Conservation (phyloP, 2,329 filamentous ascomycete species). For the Magnaporthiopsis poae region DNA sequence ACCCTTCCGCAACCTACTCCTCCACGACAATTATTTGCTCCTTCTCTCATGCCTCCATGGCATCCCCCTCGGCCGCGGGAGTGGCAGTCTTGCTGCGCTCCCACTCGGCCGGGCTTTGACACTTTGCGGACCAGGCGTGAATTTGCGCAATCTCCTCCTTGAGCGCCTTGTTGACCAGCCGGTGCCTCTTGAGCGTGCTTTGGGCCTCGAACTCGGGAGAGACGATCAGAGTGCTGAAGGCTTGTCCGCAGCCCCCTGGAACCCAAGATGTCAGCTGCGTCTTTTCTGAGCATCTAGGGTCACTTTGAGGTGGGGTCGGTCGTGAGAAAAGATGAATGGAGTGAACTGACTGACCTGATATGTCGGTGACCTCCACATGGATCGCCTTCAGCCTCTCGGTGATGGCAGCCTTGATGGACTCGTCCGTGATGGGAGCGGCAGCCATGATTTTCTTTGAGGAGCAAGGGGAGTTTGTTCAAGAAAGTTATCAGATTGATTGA, state of each 20-base stretch:
- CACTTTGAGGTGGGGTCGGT: constrained; percentile 27
- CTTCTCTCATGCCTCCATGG: constrained; percentile 33
- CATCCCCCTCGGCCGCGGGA: constrained; percentile 23
- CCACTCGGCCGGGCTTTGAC: constrained; percentile 85
- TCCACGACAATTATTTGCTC: constrained; percentile 32
- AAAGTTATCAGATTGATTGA: constrained; percentile 14
- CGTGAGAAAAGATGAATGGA: background rate
- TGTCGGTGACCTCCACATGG: constrained; percentile 80
- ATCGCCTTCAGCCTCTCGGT: constrained; percentile 59
- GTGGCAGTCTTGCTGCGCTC: constrained; percentile 47
- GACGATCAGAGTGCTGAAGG: constrained; percentile 50
- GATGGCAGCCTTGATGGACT: constrained; percentile 59
- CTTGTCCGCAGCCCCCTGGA: constrained; percentile 51
- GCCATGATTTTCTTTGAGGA: constrained; percentile 30
- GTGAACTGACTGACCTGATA: constrained; percentile 70
- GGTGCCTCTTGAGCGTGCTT: constrained; percentile 72
- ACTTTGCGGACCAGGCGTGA: constrained; percentile 91
- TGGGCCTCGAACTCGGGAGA: constrained; percentile 61
- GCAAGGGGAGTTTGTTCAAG: no score
- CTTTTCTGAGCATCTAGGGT: background rate
- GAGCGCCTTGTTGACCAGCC: constrained; percentile 72
- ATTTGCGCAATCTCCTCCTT: constrained; percentile 83
- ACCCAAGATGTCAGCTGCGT: background rate
- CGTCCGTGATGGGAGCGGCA: constrained; percentile 59
- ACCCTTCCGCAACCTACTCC: constrained; percentile 15